These are phyloP conservation scores for Crithidia fasciculata DNA, from an alignment of 208 protist species.

Conservation along the genomic window DNA sequence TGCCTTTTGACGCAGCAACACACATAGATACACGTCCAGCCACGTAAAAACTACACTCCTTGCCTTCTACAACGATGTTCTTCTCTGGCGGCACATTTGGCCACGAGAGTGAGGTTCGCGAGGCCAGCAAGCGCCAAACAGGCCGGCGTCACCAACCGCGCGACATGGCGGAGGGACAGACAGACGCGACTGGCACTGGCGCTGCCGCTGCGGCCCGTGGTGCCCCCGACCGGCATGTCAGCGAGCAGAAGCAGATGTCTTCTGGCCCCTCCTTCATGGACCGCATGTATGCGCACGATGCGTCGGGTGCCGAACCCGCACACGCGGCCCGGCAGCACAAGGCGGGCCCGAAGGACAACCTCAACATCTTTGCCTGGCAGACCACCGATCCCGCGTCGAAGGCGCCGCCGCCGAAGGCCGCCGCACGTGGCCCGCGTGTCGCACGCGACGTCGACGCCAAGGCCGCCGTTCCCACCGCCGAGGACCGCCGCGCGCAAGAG, in stretches of 20 bases:
- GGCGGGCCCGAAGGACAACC: slow-evolving; percentile 36
- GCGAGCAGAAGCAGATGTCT: slow-evolving; percentile 46
- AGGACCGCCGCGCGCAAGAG: slow-evolving; percentile 40
- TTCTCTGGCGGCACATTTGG: slow-evolving; percentile 46
- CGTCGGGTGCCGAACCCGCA: slow-evolving; percentile 4
- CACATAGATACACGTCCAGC: background rate
- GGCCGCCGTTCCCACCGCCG: slow-evolving; percentile 4
- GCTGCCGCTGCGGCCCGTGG: background rate
- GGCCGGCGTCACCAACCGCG: slow-evolving; percentile 66
- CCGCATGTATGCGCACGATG: slow-evolving; percentile 47
- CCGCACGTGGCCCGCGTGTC: slow-evolving; percentile 9
- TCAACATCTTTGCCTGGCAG: slow-evolving; percentile 87
- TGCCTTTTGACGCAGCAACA: background rate
- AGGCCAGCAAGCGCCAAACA: slow-evolving; percentile 36
- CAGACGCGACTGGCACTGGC: background rate
- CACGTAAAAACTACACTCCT: background rate
- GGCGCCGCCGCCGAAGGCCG: background rate
- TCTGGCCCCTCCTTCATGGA: slow-evolving; percentile 58
- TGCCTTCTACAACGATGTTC: slow-evolving; percentile 15
- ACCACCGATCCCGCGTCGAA: background rate
- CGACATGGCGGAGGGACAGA: slow-evolving; percentile 50
- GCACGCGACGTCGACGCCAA: slow-evolving; percentile 7
- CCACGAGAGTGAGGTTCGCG: slow-evolving; percentile 53
- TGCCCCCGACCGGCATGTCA: slow-evolving; percentile 20
- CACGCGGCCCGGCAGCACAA: slow-evolving; percentile 21